Evolutionary conservation across 2,329 filamentous ascomycete genomes (phyloP), one percentile per base, ranked within the genome.

Genomic region (Pseudogymnoascus pannorum): DNA sequence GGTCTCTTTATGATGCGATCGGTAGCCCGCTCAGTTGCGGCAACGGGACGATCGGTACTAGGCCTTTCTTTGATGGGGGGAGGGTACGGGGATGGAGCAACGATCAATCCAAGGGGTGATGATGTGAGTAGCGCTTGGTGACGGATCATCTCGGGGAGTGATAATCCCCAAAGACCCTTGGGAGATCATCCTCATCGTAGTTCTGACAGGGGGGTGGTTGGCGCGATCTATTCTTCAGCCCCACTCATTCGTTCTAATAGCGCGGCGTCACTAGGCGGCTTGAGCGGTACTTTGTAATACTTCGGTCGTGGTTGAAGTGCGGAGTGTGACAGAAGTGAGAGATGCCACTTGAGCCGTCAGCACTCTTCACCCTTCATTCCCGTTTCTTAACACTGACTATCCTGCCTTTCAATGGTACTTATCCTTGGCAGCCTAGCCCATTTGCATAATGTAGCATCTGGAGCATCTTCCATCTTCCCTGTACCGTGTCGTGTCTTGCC

Each of bases 291-390:
- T 9, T 24, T 48, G 20, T 20, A 5, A 26, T 54, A 54, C 48
- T 54, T 54, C 14, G 26, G 24, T 29, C 44, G 31, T 7, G 24
- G 26, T 54, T 18, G 24, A 31, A 5, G 5, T 54, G 48, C 16
- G 26, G 14, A 31, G 48, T 54, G 26, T 54, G 48, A 54, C 48
- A 54, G 48, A 54, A 54, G 31, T 54, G 26, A 54, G 48, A 54
- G 9, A 31, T 31, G n/a, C 9, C 26, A 54, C 26, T 54, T 31
- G 5, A 29, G 16, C 29, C 26, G 26, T 54, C 48, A 31, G 26
- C 48, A 26, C n/a, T 22, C 44, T 29, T 29, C 14, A 9, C n/a
- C 24, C 14, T 51, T 16, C 44, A 31, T 54, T 31, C 9, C n/a
- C 44, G 8, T 31, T 18, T 18, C 24, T 51, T 5, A 54, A 20